Evolutionary conservation across 2,329 filamentous ascomycete species (phyloP).

Genomic region (Xylaria digitata): DNA sequence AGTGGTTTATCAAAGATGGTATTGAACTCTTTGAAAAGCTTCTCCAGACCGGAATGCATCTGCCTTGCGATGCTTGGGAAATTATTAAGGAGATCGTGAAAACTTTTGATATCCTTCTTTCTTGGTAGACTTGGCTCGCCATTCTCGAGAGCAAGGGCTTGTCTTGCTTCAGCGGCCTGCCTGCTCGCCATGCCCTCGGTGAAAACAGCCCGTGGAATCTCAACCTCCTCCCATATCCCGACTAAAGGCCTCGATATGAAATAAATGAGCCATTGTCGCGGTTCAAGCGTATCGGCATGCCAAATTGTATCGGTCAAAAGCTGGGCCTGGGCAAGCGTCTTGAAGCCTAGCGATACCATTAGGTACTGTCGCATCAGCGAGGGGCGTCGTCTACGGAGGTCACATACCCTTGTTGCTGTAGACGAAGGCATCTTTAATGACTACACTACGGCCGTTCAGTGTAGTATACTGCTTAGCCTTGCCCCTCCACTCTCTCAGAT

Average conservation of each 20-base stretch:
- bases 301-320: constrained; percentile 85
- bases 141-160: constrained; percentile 53
- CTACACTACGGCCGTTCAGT: constrained; percentile 89
- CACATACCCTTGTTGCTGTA: constrained; percentile 93
- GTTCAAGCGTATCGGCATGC: constrained; percentile 89
- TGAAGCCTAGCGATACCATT: constrained; percentile 74
- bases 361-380: constrained; percentile 40
- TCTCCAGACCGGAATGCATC: constrained; percentile 92
- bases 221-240: constrained; percentile 81
- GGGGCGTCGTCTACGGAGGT: constrained; percentile 27
- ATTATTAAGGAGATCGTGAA: constrained; percentile 87
- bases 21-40: constrained; percentile 88
- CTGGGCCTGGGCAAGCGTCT: constrained; percentile 88
- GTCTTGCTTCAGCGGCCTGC: constrained; percentile 53
- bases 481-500: constrained; percentile 84
- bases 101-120: constrained; percentile 92
- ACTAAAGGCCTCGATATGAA: constrained; percentile 92
- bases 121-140: constrained; percentile 64
- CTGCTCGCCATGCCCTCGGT: constrained; percentile 58
- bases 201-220: constrained; percentile 74
- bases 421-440: constrained; percentile 91
- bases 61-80: constrained; percentile 97
- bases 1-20: constrained; percentile 86
- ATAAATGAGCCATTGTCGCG: constrained; percentile 95
- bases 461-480: constrained; percentile 97